Evolutionary conservation across 2,329 filamentous ascomycete species (phyloP).

Genomic region (Kalmusia sp.): DNA sequence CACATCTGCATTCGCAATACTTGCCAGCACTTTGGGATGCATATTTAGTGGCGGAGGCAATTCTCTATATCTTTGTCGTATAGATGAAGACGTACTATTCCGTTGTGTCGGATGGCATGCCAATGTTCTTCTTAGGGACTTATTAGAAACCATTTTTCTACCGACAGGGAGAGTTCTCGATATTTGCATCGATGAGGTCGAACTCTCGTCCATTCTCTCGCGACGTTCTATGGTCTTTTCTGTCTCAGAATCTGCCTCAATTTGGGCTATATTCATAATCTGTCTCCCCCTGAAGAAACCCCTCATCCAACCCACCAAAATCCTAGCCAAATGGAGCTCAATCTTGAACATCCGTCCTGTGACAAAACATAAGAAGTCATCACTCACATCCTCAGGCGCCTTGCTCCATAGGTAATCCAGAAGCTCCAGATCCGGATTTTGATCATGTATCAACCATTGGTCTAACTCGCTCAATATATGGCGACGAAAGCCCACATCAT

Average conservation of each 20-base stretch:
- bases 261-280: not conserved
- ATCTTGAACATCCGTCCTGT: slow-evolving; percentile 12
- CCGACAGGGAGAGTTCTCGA: too few species aligned
- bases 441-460: slow-evolving; percentile 1
- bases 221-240: too few species aligned
- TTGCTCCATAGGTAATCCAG: slow-evolving; percentile 7
- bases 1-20: not conserved
- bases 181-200: too few species aligned
- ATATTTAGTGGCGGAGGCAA: not conserved
- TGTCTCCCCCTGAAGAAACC: not conserved
- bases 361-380: slow-evolving; percentile 7
- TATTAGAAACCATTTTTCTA: too few species aligned
- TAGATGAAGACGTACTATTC: not conserved
- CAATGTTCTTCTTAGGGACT: not conserved
- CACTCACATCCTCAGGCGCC: not conserved
- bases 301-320: slow-evolving; percentile 1
- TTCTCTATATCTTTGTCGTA: not conserved
- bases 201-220: too few species aligned
- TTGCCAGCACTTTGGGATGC: slow-evolving; percentile 2
- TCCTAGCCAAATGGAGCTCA: not conserved
- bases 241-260: too few species aligned
- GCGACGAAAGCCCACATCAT: slow-evolving; percentile 9
- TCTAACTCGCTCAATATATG: slow-evolving; percentile 8
- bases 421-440: slow-evolving; percentile 2
- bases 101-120: not conserved